Percentiles rank a stretch among this genome's conserved stretches.
Evolutionary conservation across 352 stramenopile species (phyloP).

Genomic region (Globisporangium alternatum): DNA sequence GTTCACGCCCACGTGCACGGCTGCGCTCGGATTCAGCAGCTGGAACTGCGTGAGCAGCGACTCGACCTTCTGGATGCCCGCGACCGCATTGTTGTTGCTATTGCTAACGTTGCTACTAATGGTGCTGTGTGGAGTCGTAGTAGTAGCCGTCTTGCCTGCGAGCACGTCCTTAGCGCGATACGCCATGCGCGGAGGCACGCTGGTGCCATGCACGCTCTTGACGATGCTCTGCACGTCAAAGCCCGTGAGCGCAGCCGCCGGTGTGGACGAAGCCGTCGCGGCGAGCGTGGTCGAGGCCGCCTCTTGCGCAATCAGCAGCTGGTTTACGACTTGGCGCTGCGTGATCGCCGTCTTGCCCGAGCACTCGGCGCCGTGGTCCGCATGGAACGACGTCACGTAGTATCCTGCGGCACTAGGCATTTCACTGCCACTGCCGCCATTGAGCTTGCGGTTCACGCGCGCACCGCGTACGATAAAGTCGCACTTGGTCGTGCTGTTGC

Average conservation of each 20-base stretch:
- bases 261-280: background rate
- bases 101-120: background rate
- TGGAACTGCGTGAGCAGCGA: slow-evolving; percentile 44
- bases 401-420: slow-evolving; percentile 8
- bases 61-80: slow-evolving; percentile 39
- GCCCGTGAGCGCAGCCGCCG: slow-evolving; percentile 20
- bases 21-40: slow-evolving; percentile 30
- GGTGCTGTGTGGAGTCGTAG: background rate
- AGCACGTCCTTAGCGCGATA: slow-evolving; percentile 28
- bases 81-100: background rate
- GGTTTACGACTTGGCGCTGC: slow-evolving; percentile 28
- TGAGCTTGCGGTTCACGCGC: background rate
- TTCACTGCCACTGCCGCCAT: background rate
- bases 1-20: slow-evolving; percentile 28
- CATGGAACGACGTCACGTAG: slow-evolving; percentile 32
- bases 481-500: slow-evolving; percentile 38
- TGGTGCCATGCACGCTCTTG: slow-evolving; percentile 32
- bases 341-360: slow-evolving; percentile 33
- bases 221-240: slow-evolving; percentile 32
- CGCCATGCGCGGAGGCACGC: slow-evolving; percentile 31
- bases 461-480: slow-evolving; percentile 31
- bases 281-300: background rate
- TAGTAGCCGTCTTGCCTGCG: slow-evolving; percentile 12
- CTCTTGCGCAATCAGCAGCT: background rate
- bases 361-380: slow-evolving; percentile 29